Percentiles rank a stretch among this genome's conserved stretches.
phyloP scores from a whole-genome alignment of 83 land plant species.

The Picea engelmannii region DNA sequence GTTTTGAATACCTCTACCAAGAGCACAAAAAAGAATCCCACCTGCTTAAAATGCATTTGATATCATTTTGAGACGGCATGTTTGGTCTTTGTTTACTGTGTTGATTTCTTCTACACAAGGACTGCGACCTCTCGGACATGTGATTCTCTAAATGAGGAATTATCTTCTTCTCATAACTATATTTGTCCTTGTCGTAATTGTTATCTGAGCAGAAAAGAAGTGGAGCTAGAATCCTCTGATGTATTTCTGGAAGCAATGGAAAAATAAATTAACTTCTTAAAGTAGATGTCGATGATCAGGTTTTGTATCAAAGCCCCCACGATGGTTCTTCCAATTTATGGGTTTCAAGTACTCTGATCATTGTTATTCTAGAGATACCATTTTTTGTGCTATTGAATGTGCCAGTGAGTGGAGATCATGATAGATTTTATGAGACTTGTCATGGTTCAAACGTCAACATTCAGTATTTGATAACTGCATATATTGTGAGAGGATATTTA shows the following conservation, averaged over 20 bases:
- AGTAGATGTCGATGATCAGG: too few relatives aligned
- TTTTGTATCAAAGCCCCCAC: too few relatives aligned
- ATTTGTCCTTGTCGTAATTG: conserved; percentile 68
- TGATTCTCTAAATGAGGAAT: conserved; percentile 96
- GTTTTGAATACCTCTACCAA: conserved; percentile 59
- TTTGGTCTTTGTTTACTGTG: conserved; percentile 82
- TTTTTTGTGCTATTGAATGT: conserved; percentile 55
- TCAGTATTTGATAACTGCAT: conserved; percentile 80
- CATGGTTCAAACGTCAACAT: conserved; percentile 84
- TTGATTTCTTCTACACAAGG: conserved; percentile 89
- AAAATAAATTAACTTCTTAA: too few relatives aligned
- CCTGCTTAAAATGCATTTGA: too few relatives aligned
- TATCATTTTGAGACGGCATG: conserved; percentile 74
- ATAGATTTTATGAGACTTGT: conserved; percentile 70
- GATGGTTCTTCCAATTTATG: too few relatives aligned
- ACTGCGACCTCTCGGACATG: conserved; percentile 93
- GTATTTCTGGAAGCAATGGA: too few relatives aligned
- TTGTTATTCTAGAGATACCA: conserved; percentile 46
- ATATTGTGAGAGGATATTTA: conserved; percentile 70
- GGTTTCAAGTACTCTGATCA: too few relatives aligned
- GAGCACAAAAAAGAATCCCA: too few relatives aligned
- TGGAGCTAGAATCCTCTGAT: conserved; percentile 47
- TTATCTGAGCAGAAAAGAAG: conserved; percentile 86
- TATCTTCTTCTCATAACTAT: conserved; percentile 89
- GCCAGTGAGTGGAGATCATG: conserved; percentile 29